phyloP scores from a whole-genome alignment of 2,329 filamentous ascomycete species.

The Nigrograna mackinnonii region DNA sequence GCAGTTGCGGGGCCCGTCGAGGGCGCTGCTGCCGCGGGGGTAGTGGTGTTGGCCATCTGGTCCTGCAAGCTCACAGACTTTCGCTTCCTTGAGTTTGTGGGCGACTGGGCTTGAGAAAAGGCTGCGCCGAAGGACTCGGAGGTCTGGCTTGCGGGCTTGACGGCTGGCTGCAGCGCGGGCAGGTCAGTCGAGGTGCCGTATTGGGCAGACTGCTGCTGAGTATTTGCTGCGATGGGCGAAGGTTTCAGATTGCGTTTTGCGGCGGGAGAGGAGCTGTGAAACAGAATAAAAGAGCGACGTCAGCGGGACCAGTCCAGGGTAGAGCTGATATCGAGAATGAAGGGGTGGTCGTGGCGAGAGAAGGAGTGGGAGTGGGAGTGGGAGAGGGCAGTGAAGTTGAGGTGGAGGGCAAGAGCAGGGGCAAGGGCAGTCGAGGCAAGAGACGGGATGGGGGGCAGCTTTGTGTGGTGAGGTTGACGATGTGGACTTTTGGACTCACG shows the following conservation, averaged over 20 bases:
- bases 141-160: no score
- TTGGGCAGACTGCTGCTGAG: slow-evolving; percentile 22
- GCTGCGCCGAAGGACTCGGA: slow-evolving; percentile 23
- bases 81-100: slow-evolving; percentile 33
- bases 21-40: slow-evolving; percentile 29
- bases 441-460: no score
- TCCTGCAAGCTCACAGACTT: slow-evolving; percentile 34
- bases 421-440: slow-evolving; percentile 8
- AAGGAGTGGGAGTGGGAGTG: neutral
- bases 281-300: slow-evolving; percentile 27
- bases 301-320: slow-evolving; percentile 24
- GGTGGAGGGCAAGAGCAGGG: slow-evolving; percentile 3
- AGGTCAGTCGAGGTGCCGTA: slow-evolving; percentile 26
- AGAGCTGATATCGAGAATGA: neutral
- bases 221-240: slow-evolving; percentile 39
- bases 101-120: slow-evolving; percentile 23
- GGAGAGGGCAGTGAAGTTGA: neutral
- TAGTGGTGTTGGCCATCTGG: slow-evolving; percentile 21
- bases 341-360: neutral
- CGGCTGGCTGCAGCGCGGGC: slow-evolving; percentile 33
- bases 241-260: slow-evolving; percentile 50
- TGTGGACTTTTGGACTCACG: slow-evolving; percentile 35
- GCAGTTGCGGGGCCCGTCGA: slow-evolving; percentile 16
- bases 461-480: slow-evolving; percentile 20
- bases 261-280: slow-evolving; percentile 44